These are phyloP conservation scores for Flaveria robusta DNA, from an alignment of 129 eudicot genomes.

Conservation along the genomic window DNA sequence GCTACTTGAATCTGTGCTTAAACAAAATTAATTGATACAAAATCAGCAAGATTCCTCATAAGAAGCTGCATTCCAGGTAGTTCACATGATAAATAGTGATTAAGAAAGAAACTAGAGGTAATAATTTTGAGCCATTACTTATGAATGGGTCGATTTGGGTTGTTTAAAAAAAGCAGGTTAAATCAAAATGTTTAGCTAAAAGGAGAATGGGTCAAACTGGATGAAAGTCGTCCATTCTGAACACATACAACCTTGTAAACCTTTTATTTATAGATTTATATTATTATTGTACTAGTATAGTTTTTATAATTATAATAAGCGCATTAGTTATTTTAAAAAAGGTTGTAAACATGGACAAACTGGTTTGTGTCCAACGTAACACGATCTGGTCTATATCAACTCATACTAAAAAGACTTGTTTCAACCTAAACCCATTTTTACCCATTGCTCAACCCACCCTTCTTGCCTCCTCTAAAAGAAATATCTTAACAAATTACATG, in stretches of 20 bases:
- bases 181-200: not conserved
- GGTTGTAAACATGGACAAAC: not conserved
- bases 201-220: not conserved
- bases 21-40: not conserved
- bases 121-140: not conserved
- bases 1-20: constrained; percentile 12
- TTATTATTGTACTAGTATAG: not conserved
- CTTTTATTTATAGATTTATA: not conserved
- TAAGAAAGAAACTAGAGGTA: not conserved
- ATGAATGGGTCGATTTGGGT: constrained; percentile 3
- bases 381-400: not conserved
- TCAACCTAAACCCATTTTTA: not conserved
- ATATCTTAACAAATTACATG: not conserved
- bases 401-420: not conserved
- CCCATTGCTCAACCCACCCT: not conserved
- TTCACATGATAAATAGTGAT: not conserved
- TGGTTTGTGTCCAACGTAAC: not conserved
- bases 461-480: constrained; percentile 1
- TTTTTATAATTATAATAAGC: not conserved
- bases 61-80: not conserved
- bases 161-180: not conserved
- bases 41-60: not conserved
- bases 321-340: not conserved
- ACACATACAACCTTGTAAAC: not conserved
- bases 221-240: not conserved